Percentiles rank a stretch among this genome's conserved stretches.
These are phyloP conservation scores for Tetrahymena borealis DNA, from an alignment of 73 alveolate genomes.

Conservation along the genomic window DNA sequence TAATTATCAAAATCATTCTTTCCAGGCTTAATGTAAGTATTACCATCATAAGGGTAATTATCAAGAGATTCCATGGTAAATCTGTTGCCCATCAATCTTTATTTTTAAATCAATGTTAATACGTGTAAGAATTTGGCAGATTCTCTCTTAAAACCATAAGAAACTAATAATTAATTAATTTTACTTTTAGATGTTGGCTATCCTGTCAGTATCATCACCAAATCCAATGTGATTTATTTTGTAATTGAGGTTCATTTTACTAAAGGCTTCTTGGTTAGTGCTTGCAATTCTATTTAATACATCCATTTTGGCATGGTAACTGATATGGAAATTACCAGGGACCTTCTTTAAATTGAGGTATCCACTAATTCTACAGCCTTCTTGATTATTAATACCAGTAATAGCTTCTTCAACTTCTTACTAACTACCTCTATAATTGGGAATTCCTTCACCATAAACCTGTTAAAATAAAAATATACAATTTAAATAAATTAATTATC, in stretches of 20 bases:
- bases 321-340: constrained; percentile 41
- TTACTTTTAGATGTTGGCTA: neutral
- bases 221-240: constrained; percentile 7
- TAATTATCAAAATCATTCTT: neutral
- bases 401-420: constrained; percentile 26
- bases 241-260: constrained; percentile 24
- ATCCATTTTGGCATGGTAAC: constrained; percentile 32
- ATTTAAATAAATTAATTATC: no score
- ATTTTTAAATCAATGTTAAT: neutral
- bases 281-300: constrained; percentile 1
- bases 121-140: constrained; percentile 6
- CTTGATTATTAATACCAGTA: constrained; percentile 14
- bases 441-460: constrained; percentile 3
- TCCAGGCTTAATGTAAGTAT: neutral
- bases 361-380: constrained; percentile 19
- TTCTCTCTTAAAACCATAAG: neutral
- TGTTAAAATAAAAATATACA: no score
- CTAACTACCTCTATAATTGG: constrained; percentile 13
- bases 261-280: neutral
- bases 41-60: neutral
- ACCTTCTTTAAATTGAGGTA: constrained; percentile 17
- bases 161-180: neutral
- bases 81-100: neutral
- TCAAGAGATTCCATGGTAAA: neutral
- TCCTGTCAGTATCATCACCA: neutral